Percentiles rank a stretch among this genome's conserved stretches.
These are phyloP conservation scores for Keithomyces neogunnii DNA, from an alignment of 2,329 filamentous ascomycete species.

Conservation along the genomic window DNA sequence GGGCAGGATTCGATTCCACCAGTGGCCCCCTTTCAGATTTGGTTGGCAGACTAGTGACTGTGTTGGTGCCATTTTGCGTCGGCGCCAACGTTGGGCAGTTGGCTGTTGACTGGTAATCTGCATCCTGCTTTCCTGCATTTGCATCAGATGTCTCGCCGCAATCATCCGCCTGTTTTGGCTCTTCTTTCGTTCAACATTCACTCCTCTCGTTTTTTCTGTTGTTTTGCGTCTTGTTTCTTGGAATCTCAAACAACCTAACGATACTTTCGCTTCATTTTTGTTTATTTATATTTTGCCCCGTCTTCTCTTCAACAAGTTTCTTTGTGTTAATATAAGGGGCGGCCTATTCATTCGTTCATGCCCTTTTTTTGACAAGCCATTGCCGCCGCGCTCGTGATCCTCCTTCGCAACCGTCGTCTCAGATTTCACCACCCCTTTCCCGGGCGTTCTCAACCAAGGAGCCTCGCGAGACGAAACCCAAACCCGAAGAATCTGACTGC, in stretches of 20 bases:
- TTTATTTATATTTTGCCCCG: too few species aligned
- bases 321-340: background rate
- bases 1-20: too few species aligned
- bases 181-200: constrained; percentile 2
- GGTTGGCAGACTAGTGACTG: too few species aligned
- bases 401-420: background rate
- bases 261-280: constrained; percentile 2
- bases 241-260: background rate
- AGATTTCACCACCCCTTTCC: background rate
- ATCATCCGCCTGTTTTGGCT: background rate
- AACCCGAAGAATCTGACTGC: background rate
- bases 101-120: background rate
- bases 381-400: background rate
- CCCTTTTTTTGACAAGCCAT: background rate
- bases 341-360: background rate
- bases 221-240: background rate
- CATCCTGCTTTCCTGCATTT: background rate
- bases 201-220: background rate
- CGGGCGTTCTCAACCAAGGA: background rate
- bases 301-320: background rate
- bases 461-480: background rate
- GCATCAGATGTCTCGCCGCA: too few species aligned
- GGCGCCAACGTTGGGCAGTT: too few species aligned
- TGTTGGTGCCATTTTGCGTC: too few species aligned
- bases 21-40: too few species aligned